Percentiles rank a stretch among this genome's conserved stretches.
Evolutionary conservation across 2,329 filamentous ascomycete species (phyloP).

Genomic region (Teratosphaeria viscida): DNA sequence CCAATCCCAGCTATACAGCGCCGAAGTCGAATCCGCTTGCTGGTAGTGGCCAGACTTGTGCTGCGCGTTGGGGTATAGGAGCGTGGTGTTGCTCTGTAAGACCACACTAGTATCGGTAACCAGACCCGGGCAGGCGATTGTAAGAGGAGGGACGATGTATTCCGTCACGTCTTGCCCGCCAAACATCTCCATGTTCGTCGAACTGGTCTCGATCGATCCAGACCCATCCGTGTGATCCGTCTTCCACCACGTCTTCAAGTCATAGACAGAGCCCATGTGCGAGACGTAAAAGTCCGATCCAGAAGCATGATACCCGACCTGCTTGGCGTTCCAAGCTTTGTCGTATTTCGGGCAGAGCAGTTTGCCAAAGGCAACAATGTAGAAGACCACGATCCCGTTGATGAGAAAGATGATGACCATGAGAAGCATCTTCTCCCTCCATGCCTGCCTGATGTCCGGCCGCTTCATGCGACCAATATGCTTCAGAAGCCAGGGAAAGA

Average conservation of each 20-base stretch:
- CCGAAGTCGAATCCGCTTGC: slow-evolving; percentile 44
- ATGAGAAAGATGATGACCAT: slow-evolving; percentile 69
- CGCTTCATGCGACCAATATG: slow-evolving; percentile 89
- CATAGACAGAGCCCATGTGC: slow-evolving; percentile 80
- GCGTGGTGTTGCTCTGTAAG: slow-evolving; percentile 56
- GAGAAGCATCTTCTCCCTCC: slow-evolving; percentile 88
- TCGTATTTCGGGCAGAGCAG: slow-evolving; percentile 83
- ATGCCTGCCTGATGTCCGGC: slow-evolving; percentile 91
- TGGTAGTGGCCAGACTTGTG: slow-evolving; percentile 60
- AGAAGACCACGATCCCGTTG: slow-evolving; percentile 78
- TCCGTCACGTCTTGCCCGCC: slow-evolving; percentile 67
- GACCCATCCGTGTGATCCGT: slow-evolving; percentile 68
- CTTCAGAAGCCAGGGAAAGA: slow-evolving; percentile 75
- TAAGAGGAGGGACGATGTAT: slow-evolving; percentile 78
- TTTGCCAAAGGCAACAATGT: slow-evolving; percentile 77
- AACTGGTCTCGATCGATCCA: slow-evolving; percentile 46
- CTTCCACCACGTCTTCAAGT: slow-evolving; percentile 81
- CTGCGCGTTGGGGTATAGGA: slow-evolving; percentile 34
- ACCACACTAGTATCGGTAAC: slow-evolving; percentile 49
- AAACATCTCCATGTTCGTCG: slow-evolving; percentile 61
- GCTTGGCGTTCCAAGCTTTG: slow-evolving; percentile 69
- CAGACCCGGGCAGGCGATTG: slow-evolving; percentile 61
- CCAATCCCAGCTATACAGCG: slow-evolving; percentile 59
- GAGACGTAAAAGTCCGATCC: slow-evolving; percentile 75
- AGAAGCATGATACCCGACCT: slow-evolving; percentile 63